Base-by-base conservation (phyloP, 2,329 filamentous ascomycete species). In the Arachnopeziza araneosa region DNA sequence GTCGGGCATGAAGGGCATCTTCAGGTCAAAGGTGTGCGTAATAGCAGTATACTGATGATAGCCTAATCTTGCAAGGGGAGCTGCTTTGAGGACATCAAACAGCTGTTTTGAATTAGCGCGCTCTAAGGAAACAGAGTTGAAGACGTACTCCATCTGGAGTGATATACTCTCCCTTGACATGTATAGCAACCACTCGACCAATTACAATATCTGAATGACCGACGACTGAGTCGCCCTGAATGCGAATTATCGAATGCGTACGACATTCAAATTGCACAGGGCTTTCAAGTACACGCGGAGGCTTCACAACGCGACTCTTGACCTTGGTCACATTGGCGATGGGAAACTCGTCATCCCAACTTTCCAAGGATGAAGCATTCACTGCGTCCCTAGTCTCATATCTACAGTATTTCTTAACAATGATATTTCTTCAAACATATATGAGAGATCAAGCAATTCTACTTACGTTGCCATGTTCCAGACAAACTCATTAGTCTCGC, bases 391-490 rank as follows among this genome's bases (percentile, higher is more conserved):
- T 55, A 2, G 36, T n/a, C 12, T 61, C 56, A 21, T 61, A 55
- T 17, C 59, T 61, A 50, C 14, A 44, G 14, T 2, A 44, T 8
- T 3, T 1, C 24, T 52, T 36, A 53, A 12, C 24, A 52, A 19
- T 4, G 17, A 14, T 50, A 17, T 26, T 9, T 12, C 24, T 5
- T 50, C 50, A n/a, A 5, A 2, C 5, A 2, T 30, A 19, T 44
- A 4, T 44, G 17, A 44, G 36, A 44, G 36, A 44, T 24, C 19
- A 4, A 50, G 23, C 1, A n/a, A 21, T 49, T 32, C 24, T n/a
- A 23, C 60, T 49, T 32, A 65, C 61, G 59, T 63, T 26, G 63
- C 59, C 63, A 65, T 62, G 26, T 65, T 65, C 59, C 63, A 65
- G 24, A 63, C 59, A 23, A 65, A 65, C 32, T 65, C 59, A 2